phyloP scores from a whole-genome alignment of 2,329 filamentous ascomycete genomes.

The Neofusicoccum sp. region DNA sequence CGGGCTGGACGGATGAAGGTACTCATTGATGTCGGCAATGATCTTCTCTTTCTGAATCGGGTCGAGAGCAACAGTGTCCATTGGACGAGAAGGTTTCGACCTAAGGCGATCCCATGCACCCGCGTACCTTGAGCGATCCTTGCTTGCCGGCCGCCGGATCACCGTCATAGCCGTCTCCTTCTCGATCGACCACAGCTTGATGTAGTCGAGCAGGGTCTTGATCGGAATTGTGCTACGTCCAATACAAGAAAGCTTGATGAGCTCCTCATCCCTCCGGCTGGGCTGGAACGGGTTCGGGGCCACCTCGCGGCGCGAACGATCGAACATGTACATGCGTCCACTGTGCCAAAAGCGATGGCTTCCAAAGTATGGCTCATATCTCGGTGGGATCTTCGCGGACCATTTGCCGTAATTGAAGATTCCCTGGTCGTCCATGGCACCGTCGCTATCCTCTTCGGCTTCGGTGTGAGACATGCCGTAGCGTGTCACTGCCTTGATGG shows the following conservation, averaged over 20 bases:
- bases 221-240: constrained; percentile 50
- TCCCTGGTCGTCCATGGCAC: constrained; percentile 39
- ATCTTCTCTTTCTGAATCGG: constrained; percentile 63
- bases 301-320: constrained; percentile 35
- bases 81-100: constrained; percentile 64
- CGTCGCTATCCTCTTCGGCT: constrained; percentile 32
- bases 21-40: constrained; percentile 73
- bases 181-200: constrained; percentile 45
- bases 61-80: constrained; percentile 74
- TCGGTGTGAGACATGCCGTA: constrained; percentile 34
- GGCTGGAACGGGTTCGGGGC: constrained; percentile 23
- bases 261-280: constrained; percentile 37
- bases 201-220: constrained; percentile 45
- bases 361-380: constrained; percentile 51
- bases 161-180: constrained; percentile 45
- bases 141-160: constrained; percentile 46
- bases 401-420: constrained; percentile 53
- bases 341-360: constrained; percentile 44
- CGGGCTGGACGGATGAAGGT: constrained; percentile 67
- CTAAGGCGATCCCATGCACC: constrained; percentile 42
- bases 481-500: constrained; percentile 42
- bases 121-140: constrained; percentile 36
- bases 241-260: constrained; percentile 46
- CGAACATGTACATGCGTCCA: constrained; percentile 42
- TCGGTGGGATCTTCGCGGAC: constrained; percentile 47